These are phyloP conservation scores for Cichorium intybus DNA, from an alignment of 140 eudicot species.

Conservation along the genomic window DNA sequence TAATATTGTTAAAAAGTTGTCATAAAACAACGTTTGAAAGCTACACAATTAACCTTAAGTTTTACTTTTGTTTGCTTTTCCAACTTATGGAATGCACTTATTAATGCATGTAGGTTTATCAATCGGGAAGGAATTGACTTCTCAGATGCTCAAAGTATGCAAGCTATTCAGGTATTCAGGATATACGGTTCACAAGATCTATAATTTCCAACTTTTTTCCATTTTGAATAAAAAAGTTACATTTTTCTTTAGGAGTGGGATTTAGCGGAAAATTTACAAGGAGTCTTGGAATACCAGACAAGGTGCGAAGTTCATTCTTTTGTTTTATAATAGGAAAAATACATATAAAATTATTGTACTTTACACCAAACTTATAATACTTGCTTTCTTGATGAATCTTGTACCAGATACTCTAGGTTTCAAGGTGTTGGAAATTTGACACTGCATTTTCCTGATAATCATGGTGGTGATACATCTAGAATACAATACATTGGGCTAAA, in stretches of 20 bases:
- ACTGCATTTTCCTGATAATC: slow-evolving; percentile 91
- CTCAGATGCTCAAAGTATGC: slow-evolving; percentile 98
- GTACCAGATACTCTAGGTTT: slow-evolving; percentile 80
- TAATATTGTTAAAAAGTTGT: slow-evolving; percentile 10
- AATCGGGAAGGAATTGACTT: slow-evolving; percentile 97
- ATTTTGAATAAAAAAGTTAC: slow-evolving; percentile 4
- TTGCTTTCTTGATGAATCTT: slow-evolving; percentile 2
- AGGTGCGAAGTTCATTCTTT: slow-evolving; percentile 43
- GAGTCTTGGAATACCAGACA: slow-evolving; percentile 91
- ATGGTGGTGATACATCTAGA: slow-evolving; percentile 86
- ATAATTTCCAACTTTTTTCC: slow-evolving; percentile 6
- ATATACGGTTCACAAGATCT: slow-evolving; percentile 5
- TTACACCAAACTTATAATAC: background rate
- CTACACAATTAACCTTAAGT: slow-evolving; percentile 14
- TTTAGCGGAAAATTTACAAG: slow-evolving; percentile 85
- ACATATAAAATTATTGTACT: too few relatives aligned
- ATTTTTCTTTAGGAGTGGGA: slow-evolving; percentile 80
- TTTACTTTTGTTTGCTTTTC: background rate
- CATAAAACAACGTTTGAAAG: background rate
- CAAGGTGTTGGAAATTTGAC: slow-evolving; percentile 96
- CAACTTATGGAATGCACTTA: slow-evolving; percentile 3
- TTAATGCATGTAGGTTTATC: slow-evolving; percentile 61
- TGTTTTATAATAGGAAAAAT: background rate
- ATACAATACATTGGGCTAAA: slow-evolving; percentile 94
- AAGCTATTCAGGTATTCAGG: slow-evolving; percentile 75